A percentile compares a stretch with the other conserved stretches of the same genome.
Conservation (phyloP, 2,329 filamentous ascomycete genomes). For the Ophiostoma tasmaniense region DNA sequence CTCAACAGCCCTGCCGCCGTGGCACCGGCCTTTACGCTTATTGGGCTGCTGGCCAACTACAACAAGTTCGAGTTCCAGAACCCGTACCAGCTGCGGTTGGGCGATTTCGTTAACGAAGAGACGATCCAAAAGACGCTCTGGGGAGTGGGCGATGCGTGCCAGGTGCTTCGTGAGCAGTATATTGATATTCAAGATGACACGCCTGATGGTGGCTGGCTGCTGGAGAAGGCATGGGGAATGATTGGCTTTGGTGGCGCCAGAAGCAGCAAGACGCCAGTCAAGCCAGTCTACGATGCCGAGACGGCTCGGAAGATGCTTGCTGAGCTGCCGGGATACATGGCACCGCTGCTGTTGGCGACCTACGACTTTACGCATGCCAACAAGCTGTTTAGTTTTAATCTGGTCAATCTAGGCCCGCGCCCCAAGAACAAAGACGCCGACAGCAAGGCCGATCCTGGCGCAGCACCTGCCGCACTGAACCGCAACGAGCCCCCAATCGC, state of each 20-base stretch:
- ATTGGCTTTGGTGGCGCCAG: constrained; percentile 62
- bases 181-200: constrained; percentile 81
- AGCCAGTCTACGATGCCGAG: constrained; percentile 60
- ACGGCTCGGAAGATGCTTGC: constrained; percentile 75
- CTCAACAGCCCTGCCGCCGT: constrained; percentile 59
- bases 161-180: constrained; percentile 62
- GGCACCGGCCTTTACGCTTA: constrained; percentile 58
- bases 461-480: background rate
- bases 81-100: constrained; percentile 82
- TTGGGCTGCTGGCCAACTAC: constrained; percentile 89
- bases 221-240: constrained; percentile 72
- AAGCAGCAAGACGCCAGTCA: constrained; percentile 48
- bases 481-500: constrained; percentile 63
- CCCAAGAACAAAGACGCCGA: constrained; percentile 22
- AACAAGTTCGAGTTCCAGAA: constrained; percentile 99
- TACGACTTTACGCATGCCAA: constrained; percentile 95
- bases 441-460: background rate
- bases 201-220: constrained; percentile 71
- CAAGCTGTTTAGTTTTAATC: constrained; percentile 83
- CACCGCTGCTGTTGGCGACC: constrained; percentile 70
- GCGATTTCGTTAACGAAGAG: constrained; percentile 89
- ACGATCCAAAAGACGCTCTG: constrained; percentile 75
- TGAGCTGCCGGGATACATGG: constrained; percentile 69
- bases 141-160: constrained; percentile 66
- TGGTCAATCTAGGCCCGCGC: constrained; percentile 50